Evolutionary conservation across 257 asterid species (phyloP).

Genomic region (Ligustrum vulgare): DNA sequence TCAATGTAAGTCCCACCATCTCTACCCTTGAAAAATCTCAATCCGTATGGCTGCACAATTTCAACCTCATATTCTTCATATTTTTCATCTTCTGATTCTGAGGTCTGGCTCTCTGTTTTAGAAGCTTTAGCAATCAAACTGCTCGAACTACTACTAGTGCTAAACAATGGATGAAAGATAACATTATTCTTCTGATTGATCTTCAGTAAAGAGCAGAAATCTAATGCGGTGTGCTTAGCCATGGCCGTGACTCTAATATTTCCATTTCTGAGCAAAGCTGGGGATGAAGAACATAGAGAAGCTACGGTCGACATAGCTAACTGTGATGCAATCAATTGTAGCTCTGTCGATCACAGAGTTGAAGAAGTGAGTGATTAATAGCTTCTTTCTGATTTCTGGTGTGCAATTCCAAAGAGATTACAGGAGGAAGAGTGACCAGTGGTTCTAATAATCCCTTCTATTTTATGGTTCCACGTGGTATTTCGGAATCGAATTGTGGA

Average conservation of each 20-base stretch:
- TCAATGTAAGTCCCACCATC: constrained; percentile 96
- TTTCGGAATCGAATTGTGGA: background rate
- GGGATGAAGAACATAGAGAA: constrained; percentile 49
- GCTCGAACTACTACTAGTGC: constrained; percentile 4
- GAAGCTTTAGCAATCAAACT: constrained; percentile 48
- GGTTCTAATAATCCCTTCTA: constrained; percentile 38
- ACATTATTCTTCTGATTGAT: constrained; percentile 15
- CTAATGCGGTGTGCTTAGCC: constrained; percentile 35
- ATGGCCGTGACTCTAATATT: constrained; percentile 8
- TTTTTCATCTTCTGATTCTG: constrained; percentile 31
- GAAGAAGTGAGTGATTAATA: background rate
- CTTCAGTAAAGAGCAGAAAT: constrained; percentile 40
- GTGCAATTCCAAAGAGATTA: constrained; percentile 7
- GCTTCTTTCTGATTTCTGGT: constrained; percentile 15
- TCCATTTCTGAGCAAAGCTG: constrained; percentile 29
- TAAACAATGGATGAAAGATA: constrained; percentile 25
- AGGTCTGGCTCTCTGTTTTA: constrained; percentile 31
- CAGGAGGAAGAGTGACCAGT: constrained; percentile 32
- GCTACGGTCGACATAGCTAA: constrained; percentile 38
- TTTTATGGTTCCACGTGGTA: constrained; percentile 52
- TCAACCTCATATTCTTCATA: constrained; percentile 83
- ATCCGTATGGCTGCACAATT: constrained; percentile 70
- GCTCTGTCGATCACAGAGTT: background rate
- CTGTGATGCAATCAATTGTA: background rate
- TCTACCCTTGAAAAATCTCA: constrained; percentile 77